phyloP scores from a whole-genome alignment of 371 early-diverging fungal genomes.

The Mucor racemosus region DNA sequence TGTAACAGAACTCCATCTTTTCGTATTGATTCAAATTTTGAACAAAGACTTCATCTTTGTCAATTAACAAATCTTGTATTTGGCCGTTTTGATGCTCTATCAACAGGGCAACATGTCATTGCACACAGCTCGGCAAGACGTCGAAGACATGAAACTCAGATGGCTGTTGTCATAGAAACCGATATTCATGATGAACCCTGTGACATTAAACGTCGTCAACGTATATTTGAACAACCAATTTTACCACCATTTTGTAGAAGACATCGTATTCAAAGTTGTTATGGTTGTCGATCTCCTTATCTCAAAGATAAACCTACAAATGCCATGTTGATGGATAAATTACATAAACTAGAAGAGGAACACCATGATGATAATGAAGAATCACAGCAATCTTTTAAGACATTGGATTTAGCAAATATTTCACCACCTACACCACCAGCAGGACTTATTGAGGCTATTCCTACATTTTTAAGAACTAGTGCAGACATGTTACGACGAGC shows the following conservation, averaged over 20 bases:
- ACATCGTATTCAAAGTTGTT: constrained; percentile 44
- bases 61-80: constrained; percentile 65
- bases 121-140: constrained; percentile 40
- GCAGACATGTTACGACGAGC: constrained; percentile 56
- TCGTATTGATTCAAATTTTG: constrained; percentile 51
- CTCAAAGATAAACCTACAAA: constrained; percentile 28
- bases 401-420: constrained; percentile 13
- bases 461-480: constrained; percentile 60
- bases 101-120: constrained; percentile 45
- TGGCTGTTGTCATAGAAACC: constrained; percentile 27
- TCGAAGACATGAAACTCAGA: constrained; percentile 38
- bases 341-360: constrained; percentile 45
- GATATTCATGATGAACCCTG: constrained; percentile 25
- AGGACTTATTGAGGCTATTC: constrained; percentile 63
- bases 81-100: constrained; percentile 65
- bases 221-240: constrained; percentile 33
- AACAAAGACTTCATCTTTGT: constrained; percentile 64
- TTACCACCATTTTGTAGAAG: constrained; percentile 46
- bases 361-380: constrained; percentile 17
- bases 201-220: constrained; percentile 27
- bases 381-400: constrained; percentile 6
- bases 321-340: constrained; percentile 35
- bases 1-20: constrained; percentile 48
- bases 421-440: constrained; percentile 26
- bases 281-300: constrained; percentile 36